Conservation (phyloP, 2,329 filamentous ascomycete genomes). For the Cercospora canescens region DNA sequence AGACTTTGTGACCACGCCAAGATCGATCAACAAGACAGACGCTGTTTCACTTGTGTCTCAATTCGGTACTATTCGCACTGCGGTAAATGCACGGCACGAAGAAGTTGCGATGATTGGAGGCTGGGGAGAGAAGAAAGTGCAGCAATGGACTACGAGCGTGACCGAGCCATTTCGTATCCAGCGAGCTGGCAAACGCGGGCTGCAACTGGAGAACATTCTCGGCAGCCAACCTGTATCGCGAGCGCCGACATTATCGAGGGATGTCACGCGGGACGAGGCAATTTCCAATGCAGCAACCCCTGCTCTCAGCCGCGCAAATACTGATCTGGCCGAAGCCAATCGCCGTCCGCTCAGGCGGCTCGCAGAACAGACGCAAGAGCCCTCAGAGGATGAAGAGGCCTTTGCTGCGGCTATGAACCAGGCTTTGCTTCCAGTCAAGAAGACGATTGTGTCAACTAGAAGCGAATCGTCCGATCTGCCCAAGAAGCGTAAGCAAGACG, state of each 20-base stretch:
- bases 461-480: conserved; percentile 9
- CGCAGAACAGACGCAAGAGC: conserved; percentile 31
- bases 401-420: conserved; percentile 34
- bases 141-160: conserved; percentile 77
- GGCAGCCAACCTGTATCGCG: conserved; percentile 28
- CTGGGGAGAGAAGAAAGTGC: conserved; percentile 95
- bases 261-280: conserved; percentile 29
- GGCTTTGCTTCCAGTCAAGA: conserved; percentile 16
- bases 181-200: conserved; percentile 63
- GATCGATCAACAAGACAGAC: conserved; percentile 92
- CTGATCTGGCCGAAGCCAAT: conserved; percentile 40
- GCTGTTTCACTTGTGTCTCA: conserved; percentile 86
- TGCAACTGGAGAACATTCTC: conserved; percentile 38
- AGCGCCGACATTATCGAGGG: conserved; percentile 29
- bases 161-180: conserved; percentile 81
- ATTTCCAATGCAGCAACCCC: conserved; percentile 1
- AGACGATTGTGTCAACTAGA: background rate
- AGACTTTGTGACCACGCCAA: conserved; percentile 88
- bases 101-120: conserved; percentile 82
- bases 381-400: conserved; percentile 50
- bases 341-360: conserved; percentile 37
- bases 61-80: conserved; percentile 84
- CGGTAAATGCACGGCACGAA: conserved; percentile 84
- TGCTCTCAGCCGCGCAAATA: conserved; percentile 20
- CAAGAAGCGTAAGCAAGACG: conserved; percentile 40